phyloP scores from a whole-genome alignment of 2,329 filamentous ascomycete species.

The Neoarthrinium moseri region DNA sequence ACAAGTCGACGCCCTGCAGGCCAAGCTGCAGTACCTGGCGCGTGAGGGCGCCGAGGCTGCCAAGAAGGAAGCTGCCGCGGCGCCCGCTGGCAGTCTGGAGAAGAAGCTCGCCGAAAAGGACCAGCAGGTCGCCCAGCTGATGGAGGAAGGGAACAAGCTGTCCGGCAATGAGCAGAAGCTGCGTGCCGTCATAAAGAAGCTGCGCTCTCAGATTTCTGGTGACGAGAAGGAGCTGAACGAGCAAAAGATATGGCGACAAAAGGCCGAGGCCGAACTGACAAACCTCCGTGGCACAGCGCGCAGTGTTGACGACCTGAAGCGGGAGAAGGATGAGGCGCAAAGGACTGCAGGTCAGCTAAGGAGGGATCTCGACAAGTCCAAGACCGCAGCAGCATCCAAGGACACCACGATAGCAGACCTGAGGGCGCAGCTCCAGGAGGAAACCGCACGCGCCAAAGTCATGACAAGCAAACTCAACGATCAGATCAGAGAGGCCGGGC shows the following conservation, averaged over 20 bases:
- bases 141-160: conserved; percentile 89
- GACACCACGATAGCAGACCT: conserved; percentile 67
- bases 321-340: conserved; percentile 41
- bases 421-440: conserved; percentile 66
- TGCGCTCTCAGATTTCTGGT: conserved; percentile 65
- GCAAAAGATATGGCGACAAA: conserved; percentile 58
- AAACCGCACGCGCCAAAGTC: conserved; percentile 63
- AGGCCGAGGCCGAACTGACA: conserved; percentile 50
- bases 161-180: conserved; percentile 86
- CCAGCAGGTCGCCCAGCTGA: conserved; percentile 81
- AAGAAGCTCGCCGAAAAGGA: conserved; percentile 87
- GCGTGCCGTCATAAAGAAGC: conserved; percentile 76
- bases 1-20: conserved; percentile 85
- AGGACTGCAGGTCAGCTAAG: conserved; percentile 25
- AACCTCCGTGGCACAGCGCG: conserved; percentile 45
- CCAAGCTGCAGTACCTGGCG: conserved; percentile 86
- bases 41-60: conserved; percentile 77
- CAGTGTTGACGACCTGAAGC: conserved; percentile 55
- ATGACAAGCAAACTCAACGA: conserved; percentile 66
- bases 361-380: conserved; percentile 54
- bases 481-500: conserved; percentile 66
- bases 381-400: conserved; percentile 61
- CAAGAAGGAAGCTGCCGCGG: conserved; percentile 62
- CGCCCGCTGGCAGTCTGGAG: conserved; percentile 64
- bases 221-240: conserved; percentile 64